Evolutionary conservation across 164 flowering plant genomes (phyloP), one percentile per base, ranked within the genome.

Genomic region (Kalanchoe fedtschenkoi): DNA sequence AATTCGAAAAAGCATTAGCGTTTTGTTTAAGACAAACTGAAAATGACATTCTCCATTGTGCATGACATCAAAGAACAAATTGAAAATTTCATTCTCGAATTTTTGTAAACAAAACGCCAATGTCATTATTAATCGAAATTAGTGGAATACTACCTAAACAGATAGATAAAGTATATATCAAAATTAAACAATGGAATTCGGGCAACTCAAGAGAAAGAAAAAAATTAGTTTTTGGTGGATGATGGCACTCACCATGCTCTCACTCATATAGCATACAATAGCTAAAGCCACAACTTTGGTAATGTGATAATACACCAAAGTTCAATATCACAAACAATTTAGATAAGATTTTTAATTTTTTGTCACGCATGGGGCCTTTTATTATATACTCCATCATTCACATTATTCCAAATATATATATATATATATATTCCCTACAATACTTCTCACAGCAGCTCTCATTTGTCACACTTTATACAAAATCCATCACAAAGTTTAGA

Each of bases 201-300:
- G n/a, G n/a, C n/a, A n/a, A n/a, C n/a, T n/a, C n/a, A n/a, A n/a
- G n/a, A n/a, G n/a, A n/a, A n/a, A n/a, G n/a, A n/a, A n/a, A n/a
- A n/a, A n/a, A n/a, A n/a, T n/a, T n/a, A n/a, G n/a, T n/a, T n/a
- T 16, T 51, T 51, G 56, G 30, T 51, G 56, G 32, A 10, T 51
- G 56, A 51, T 51, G 56, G 56, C n/a, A n/a, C 56, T 51, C 56
- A 30, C 56, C 56, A 51, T 51, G 32, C 24, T 32, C 26, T 32
- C n/a, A 51, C 30, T 51, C 54, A 47, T 47, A 51, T 26, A 24
- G 16, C 32, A 26, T 51, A 26, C 56, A 51, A 51, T 24, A 51
- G 56, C 24, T 51, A 51, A 51, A 51, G 56, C 32, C 56, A 51
- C 56, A 51, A 26, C 56, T 51, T 51, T 51, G 56, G 5, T 51